A percentile compares a stretch with the other conserved stretches of the same genome.
These are phyloP conservation scores for Cytospora piceae DNA, from an alignment of 2,329 filamentous ascomycete species.

Conservation along the genomic window DNA sequence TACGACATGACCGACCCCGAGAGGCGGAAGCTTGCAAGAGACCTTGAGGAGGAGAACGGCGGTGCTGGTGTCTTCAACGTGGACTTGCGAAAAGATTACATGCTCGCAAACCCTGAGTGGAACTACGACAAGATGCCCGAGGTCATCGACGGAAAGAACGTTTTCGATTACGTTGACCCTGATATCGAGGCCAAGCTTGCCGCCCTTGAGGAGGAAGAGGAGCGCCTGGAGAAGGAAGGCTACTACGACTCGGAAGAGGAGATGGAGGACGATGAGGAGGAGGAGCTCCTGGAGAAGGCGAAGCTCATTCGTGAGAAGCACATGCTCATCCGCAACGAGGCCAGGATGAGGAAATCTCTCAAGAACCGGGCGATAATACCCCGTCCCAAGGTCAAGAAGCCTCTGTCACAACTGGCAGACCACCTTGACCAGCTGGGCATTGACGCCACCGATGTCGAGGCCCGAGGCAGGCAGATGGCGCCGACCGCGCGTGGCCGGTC, in stretches of 20 bases:
- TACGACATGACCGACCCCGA: constrained; percentile 91
- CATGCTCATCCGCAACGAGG: constrained; percentile 88
- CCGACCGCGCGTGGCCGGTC: constrained; percentile 70
- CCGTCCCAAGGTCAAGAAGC: constrained; percentile 77
- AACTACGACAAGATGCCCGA: constrained; percentile 96
- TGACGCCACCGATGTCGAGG: constrained; percentile 75
- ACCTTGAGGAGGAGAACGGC: constrained; percentile 89
- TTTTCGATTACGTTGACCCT: constrained; percentile 95
- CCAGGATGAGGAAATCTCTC: constrained; percentile 91
- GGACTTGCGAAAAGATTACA: constrained; percentile 86
- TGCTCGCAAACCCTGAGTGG: constrained; percentile 88
- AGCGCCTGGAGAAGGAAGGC: constrained; percentile 86
- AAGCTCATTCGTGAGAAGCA: constrained; percentile 96
- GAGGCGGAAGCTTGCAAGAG: constrained; percentile 77
- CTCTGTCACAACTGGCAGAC: constrained; percentile 83
- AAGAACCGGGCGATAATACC: constrained; percentile 97
- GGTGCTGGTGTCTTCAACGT: constrained; percentile 96
- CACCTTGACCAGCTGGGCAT: constrained; percentile 84
- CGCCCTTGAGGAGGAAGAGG: constrained; percentile 93
- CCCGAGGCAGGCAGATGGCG: constrained; percentile 72
- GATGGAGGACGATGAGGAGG: constrained; percentile 86
- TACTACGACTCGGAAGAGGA: constrained; percentile 88
- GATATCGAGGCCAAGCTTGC: constrained; percentile 94
- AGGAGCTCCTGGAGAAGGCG: constrained; percentile 87
- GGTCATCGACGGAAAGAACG: constrained; percentile 92